phyloP scores from a whole-genome alignment of 2,329 filamentous ascomycete genomes.

The Pseudocercospora cruenta region DNA sequence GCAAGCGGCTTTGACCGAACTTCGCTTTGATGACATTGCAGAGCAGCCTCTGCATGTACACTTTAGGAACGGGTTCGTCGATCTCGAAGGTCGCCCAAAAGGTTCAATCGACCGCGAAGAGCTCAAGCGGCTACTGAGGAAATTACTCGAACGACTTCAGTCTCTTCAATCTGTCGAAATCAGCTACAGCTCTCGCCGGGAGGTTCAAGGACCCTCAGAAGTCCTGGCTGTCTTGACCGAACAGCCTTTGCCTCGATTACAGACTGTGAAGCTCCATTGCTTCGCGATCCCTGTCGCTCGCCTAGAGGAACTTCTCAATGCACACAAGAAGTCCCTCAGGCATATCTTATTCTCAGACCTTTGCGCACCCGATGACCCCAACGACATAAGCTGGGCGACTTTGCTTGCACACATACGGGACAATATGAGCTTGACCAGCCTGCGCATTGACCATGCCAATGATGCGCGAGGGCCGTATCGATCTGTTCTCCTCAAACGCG shows the following conservation, averaged over 20 bases:
- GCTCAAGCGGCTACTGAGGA: neutral
- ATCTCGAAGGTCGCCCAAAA: neutral
- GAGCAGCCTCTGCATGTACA: neutral
- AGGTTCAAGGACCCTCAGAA: neutral
- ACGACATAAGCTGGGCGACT: neutral
- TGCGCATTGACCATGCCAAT: neutral
- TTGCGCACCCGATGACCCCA: neutral
- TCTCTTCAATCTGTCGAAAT: neutral
- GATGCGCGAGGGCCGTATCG: neutral
- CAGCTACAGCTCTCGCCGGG: neutral
- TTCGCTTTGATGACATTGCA: neutral
- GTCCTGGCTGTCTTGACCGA: neutral
- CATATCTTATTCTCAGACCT: neutral
- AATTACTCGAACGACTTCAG: neutral
- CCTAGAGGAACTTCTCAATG: neutral
- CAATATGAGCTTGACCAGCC: neutral
- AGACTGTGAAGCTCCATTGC: neutral
- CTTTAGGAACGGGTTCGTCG: neutral
- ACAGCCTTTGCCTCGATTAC: neutral
- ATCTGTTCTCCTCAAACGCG: neutral
- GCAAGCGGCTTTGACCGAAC: neutral
- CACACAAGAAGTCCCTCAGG: neutral
- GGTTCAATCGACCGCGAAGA: neutral
- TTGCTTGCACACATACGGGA: neutral
- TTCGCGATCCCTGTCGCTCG: neutral